Base-by-base conservation (phyloP, 306 rosid species). In the Myrica gale region DNA sequence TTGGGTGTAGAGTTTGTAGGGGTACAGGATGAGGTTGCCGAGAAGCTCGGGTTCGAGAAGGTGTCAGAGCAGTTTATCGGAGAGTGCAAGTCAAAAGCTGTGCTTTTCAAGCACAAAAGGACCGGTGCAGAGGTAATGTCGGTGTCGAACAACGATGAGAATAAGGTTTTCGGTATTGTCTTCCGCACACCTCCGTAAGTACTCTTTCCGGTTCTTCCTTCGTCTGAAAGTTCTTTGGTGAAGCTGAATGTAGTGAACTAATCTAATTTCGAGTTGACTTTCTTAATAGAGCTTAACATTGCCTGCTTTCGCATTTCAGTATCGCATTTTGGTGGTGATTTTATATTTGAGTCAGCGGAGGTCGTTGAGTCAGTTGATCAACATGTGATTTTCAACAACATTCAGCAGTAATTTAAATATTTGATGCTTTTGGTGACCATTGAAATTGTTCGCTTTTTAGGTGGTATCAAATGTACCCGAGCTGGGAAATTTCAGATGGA, bases 121-220 rank as follows among this genome's bases (percentile, higher is more conserved):
- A 88, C 99, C 0, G 97, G 99, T 6, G 92, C 99, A 1, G 91
- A 92, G 83, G 91, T 92, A 62, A 89, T 96, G 88, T 90, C 99
- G 16, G 90, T 96, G 71, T 84, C 91, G 19, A 96, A 96, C 78
- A 80, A 90, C 46, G 99, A 96, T 54, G 99, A 96, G 87, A 92
- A 96, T 81, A 96, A 96, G 89, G 99, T 96, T 44, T 96, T 96
- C 46, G 99, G 98, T 71, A 84, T 96, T 62, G 98, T 96, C 74
- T 88, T 96, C 76, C 92, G 99, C 57, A 96, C 99, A 54, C 99
- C 99, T 5, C 98, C 99, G 96, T 94, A 67, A 88, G 90, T 88
- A 17, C 11, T 62, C 15, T 19, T 68, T 21, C 21, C 16, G 16
- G 17, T 9, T 39, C 19, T 26, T 5, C n/a, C 61, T 53, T 21